phyloP scores from a whole-genome alignment of 805 yeast species.

The Kluyveromyces siamensis region DNA sequence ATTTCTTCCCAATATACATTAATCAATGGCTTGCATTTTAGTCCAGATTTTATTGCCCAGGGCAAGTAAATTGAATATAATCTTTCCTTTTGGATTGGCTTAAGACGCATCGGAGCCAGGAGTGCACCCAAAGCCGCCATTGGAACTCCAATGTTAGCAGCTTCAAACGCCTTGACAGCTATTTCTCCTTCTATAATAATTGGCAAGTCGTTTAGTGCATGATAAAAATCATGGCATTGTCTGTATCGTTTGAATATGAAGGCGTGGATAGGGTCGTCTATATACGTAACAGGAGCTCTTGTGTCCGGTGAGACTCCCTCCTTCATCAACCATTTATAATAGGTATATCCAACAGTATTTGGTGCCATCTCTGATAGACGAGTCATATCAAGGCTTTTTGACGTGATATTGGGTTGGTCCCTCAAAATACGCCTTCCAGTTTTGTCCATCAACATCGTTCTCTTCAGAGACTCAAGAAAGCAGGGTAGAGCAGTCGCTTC shows the following conservation, averaged over 20 bases:
- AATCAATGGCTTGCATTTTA: slow-evolving; percentile 64
- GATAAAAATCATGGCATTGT: slow-evolving; percentile 96
- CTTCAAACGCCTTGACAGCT: slow-evolving; percentile 86
- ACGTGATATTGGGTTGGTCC: slow-evolving; percentile 78
- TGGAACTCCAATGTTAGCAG: slow-evolving; percentile 84
- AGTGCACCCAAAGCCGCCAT: slow-evolving; percentile 91
- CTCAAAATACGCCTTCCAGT: slow-evolving; percentile 69
- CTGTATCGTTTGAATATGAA: slow-evolving; percentile 90
- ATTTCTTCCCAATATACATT: slow-evolving; percentile 89
- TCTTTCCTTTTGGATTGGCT: slow-evolving; percentile 50
- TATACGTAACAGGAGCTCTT: slow-evolving; percentile 76
- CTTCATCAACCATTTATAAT: slow-evolving; percentile 68
- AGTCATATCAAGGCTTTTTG: slow-evolving; percentile 56
- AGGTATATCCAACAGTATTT: slow-evolving; percentile 71
- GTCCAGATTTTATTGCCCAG: slow-evolving; percentile 75
- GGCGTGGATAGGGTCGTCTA: slow-evolving; percentile 84
- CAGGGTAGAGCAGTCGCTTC: slow-evolving; percentile 78
- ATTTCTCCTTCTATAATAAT: slow-evolving; percentile 94
- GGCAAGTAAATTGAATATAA: slow-evolving; percentile 69
- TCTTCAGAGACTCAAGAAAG: slow-evolving; percentile 52
- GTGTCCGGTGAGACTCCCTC: slow-evolving; percentile 95
- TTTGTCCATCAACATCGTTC: slow-evolving; percentile 65
- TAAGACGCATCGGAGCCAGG: slow-evolving; percentile 78
- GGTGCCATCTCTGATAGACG: slow-evolving; percentile 50
- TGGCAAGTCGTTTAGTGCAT: slow-evolving; percentile 83